Conservation (phyloP, 257 asterid genomes). For the Solanum bulbocastanum region DNA sequence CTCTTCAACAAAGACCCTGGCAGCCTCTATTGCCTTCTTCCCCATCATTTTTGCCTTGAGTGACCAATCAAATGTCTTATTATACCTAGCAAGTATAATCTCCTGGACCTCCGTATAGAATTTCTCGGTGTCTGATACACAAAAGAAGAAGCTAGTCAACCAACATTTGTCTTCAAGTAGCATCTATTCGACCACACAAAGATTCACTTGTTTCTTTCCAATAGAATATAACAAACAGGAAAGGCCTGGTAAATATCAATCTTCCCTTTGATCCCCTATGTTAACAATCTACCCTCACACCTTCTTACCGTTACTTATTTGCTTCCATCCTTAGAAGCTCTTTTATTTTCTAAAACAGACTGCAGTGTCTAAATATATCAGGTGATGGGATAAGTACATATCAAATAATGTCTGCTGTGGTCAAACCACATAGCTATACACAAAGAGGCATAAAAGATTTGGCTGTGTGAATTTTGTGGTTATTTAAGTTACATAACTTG, state of each 20-base stretch:
- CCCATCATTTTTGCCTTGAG: slow-evolving; percentile 99
- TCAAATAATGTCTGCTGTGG: background rate
- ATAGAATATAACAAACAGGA: background rate
- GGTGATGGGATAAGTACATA: background rate
- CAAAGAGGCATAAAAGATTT: background rate
- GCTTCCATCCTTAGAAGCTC: background rate
- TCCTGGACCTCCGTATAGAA: slow-evolving; percentile 94
- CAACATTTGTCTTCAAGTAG: background rate
- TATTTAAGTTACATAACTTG: background rate
- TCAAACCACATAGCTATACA: background rate
- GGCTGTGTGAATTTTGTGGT: background rate
- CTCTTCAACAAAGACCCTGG: slow-evolving; percentile 84
- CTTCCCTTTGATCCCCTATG: background rate
- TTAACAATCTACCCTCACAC: background rate
- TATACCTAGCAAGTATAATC: slow-evolving; percentile 69
- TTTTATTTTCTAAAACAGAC: background rate
- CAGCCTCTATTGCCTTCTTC: slow-evolving; percentile 93
- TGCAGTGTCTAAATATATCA: background rate
- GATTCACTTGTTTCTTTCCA: background rate
- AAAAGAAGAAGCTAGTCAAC: background rate
- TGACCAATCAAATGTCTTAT: slow-evolving; percentile 93
- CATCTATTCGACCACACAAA: background rate
- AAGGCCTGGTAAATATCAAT: background rate
- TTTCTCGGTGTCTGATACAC: slow-evolving; percentile 74
- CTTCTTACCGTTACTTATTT: background rate